These are phyloP conservation scores for Pythium periplocum DNA, from an alignment of 352 stramenopile genomes.

Conservation along the genomic window DNA sequence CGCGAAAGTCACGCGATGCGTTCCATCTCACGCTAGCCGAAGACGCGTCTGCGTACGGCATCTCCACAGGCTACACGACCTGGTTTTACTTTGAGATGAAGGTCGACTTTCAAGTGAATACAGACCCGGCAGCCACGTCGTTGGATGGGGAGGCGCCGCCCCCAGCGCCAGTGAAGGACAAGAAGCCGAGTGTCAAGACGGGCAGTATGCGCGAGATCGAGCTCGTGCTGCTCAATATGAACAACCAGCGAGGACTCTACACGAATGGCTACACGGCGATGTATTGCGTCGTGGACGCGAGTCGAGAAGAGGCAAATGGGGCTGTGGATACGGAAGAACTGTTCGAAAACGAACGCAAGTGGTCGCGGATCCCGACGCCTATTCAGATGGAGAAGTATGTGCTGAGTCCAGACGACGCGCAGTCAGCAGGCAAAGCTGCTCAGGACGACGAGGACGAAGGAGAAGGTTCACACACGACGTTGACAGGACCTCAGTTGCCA, in stretches of 20 bases:
- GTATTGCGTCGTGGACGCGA: conserved; percentile 20
- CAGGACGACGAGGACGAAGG: not conserved
- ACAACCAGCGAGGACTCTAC: conserved; percentile 33
- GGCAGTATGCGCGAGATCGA: conserved; percentile 13
- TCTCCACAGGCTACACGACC: conserved; percentile 38
- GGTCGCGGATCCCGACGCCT: conserved; percentile 28
- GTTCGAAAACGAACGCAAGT: conserved; percentile 30
- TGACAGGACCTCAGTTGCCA: not conserved
- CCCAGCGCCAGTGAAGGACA: too few relatives aligned
- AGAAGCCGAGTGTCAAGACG: not conserved
- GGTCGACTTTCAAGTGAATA: not conserved
- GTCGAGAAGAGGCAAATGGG: conserved; percentile 2
- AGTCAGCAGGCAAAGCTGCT: not conserved
- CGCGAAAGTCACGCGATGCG: conserved; percentile 4
- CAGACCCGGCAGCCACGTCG: not conserved
- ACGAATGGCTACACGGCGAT: conserved; percentile 28
- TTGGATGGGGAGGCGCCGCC: not conserved
- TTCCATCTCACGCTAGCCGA: conserved; percentile 38
- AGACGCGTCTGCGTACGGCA: conserved; percentile 29
- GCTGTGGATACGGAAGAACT: conserved; percentile 10
- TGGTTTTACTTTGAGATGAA: conserved; percentile 44
- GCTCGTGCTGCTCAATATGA: conserved; percentile 36
- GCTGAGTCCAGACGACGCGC: not conserved
- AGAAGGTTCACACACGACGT: not conserved
- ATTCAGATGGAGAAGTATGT: conserved; percentile 36